These are phyloP conservation scores for Solanum sejunctum DNA, from an alignment of 257 asterid species.

Conservation along the genomic window DNA sequence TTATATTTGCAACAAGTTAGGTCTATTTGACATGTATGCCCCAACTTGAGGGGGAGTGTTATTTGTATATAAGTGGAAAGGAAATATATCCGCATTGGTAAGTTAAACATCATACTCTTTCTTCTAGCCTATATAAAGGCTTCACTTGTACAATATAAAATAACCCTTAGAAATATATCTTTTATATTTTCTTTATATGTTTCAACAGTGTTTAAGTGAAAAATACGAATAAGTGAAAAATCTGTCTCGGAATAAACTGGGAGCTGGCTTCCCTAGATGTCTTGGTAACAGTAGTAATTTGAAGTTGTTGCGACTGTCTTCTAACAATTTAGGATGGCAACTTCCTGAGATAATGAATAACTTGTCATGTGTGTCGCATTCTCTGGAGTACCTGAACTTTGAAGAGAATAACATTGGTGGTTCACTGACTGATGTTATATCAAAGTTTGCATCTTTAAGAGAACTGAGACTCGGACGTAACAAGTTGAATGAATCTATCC, in stretches of 20 bases:
- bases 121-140: too few relatives aligned
- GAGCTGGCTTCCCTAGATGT: constrained; percentile 16
- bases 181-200: too few relatives aligned
- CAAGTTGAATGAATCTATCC: background rate
- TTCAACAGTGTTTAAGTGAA: too few relatives aligned
- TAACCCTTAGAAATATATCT: too few relatives aligned
- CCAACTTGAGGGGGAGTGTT: too few relatives aligned
- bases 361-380: background rate
- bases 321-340: background rate
- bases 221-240: too few relatives aligned
- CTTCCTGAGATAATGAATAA: background rate
- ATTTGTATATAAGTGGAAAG: too few relatives aligned
- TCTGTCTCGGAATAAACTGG: background rate
- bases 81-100: too few relatives aligned
- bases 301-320: background rate
- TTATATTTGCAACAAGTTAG: too few relatives aligned
- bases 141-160: too few relatives aligned
- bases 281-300: background rate
- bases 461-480: background rate
- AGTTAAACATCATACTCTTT: too few relatives aligned
- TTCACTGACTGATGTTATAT: background rate
- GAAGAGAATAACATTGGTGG: constrained; percentile 5
- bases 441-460: background rate
- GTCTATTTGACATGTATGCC: too few relatives aligned
- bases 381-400: background rate